A percentile compares a stretch with the other conserved stretches of the same genome.
Conservation (phyloP, 2,329 filamentous ascomycete genomes). For the Alternaria alternata region DNA sequence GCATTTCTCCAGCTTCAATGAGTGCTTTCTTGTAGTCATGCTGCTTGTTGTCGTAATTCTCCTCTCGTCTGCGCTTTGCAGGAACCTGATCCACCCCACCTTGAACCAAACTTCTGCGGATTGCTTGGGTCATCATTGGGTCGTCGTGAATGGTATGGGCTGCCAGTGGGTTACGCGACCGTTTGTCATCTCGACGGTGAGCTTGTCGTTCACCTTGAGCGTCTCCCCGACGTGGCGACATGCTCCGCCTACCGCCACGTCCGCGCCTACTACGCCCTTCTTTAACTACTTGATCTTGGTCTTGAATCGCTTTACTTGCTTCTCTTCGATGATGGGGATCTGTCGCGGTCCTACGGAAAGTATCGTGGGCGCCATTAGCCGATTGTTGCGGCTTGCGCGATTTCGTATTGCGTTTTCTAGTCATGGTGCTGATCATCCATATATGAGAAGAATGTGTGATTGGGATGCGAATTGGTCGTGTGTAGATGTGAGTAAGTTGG, state of each 20-base stretch:
- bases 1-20: neutral
- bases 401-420: neutral
- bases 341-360: neutral
- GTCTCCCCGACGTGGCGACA: conserved; percentile 2
- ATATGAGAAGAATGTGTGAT: neutral
- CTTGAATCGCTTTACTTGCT: neutral
- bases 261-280: neutral
- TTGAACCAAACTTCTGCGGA: neutral
- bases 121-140: neutral
- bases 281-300: neutral
- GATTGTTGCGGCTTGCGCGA: neutral
- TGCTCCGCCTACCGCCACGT: neutral
- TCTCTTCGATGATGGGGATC: neutral
- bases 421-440: neutral
- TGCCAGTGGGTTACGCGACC: neutral
- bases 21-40: neutral
- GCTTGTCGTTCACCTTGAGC: neutral
- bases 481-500: neutral
- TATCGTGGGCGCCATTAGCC: neutral
- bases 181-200: neutral
- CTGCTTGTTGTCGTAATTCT: neutral
- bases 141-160: neutral
- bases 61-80: conserved; percentile 4
- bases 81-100: neutral
- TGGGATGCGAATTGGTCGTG: neutral